Base-by-base conservation (phyloP, 306 rosid species). In the Quercus rubra region DNA sequence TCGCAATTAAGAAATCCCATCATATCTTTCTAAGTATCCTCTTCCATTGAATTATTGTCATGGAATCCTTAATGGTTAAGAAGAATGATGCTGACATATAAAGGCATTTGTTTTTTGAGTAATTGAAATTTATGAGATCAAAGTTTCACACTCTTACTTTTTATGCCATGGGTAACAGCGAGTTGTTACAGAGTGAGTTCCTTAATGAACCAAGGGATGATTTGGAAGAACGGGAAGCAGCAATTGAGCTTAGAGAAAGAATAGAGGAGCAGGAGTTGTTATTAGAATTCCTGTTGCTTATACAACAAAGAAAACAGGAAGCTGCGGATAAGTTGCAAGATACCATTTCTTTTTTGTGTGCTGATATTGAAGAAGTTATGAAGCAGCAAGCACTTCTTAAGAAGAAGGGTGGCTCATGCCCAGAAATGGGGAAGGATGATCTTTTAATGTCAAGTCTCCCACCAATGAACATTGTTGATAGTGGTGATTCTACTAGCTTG, bases 161-260 rank as follows among this genome's bases (percentile, higher is more conserved):
- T 81, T 61, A 80, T 86, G 82, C 41, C 76, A 66, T 83, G 56
- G 85, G 79, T 85, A 38, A 14, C 96, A 95, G 99, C 74, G 98
- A 96, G 58, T 88, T 96, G 85, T 86, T 91, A 84, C 88, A 89
- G 76, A 93, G 97, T 5, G 92, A 88, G 56, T 91, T 96, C 87
- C 96, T 96, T 58, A 93, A 88, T 77, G 90, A 93, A 78, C 91
- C 92, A 31, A 86, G 93, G 85, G 96, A 90, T 81, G 89, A 93
- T 38, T 79, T 91, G 77, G 93, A 83, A 86, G 96, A 96, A 71
- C 94, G 96, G 21, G 98, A 96, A 85, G 98, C 93, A 27, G 98
- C 94, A 5, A 76, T 89, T 81, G 91, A 93, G 80, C 98, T 96
- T 35, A 79, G 94, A 75, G 90, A 93, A 83, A 88, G 79, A 83